Evolutionary conservation across 257 asterid genomes (phyloP).

Genomic region (Sherardia arvensis): DNA sequence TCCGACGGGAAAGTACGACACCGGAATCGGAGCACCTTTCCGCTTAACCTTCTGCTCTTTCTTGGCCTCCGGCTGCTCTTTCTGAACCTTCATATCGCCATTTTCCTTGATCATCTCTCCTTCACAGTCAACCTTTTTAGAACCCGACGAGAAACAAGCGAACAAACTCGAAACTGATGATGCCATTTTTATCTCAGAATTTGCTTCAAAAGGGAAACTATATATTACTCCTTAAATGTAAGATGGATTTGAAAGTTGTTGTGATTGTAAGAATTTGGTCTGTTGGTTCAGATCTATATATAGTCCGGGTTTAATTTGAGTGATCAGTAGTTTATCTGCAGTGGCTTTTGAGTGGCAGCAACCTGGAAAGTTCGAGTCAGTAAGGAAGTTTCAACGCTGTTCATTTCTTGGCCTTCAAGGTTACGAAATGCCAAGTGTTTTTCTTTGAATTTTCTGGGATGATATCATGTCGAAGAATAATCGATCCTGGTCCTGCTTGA

Average conservation of each 20-base stretch:
- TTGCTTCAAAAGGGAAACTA: background rate
- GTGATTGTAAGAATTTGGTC: background rate
- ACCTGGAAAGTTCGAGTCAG: background rate
- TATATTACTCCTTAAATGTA: too few species aligned
- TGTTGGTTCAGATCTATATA: background rate
- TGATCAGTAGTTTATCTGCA: too few species aligned
- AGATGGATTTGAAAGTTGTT: too few species aligned
- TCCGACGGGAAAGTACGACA: constrained; percentile 8
- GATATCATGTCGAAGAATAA: too few species aligned
- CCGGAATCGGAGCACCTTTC: constrained; percentile 5
- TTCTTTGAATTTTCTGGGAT: too few species aligned
- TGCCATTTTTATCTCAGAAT: background rate
- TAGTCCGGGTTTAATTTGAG: too few species aligned
- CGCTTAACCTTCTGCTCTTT: constrained; percentile 1
- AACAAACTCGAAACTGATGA: background rate
- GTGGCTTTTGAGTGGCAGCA: background rate
- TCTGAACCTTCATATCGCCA: background rate
- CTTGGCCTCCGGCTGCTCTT: background rate
- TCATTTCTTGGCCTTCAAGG: background rate
- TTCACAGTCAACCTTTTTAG: constrained; percentile 5
- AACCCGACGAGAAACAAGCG: constrained; percentile 3
- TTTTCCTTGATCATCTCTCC: background rate
- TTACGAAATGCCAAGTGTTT: too few species aligned
- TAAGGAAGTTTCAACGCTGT: background rate
- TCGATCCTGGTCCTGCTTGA: too few species aligned